Percentiles rank a stretch among this genome's conserved stretches.
These are phyloP conservation scores for Chaetomium fimeti DNA, from an alignment of 495 filamentous ascomycete genomes.

Conservation along the genomic window DNA sequence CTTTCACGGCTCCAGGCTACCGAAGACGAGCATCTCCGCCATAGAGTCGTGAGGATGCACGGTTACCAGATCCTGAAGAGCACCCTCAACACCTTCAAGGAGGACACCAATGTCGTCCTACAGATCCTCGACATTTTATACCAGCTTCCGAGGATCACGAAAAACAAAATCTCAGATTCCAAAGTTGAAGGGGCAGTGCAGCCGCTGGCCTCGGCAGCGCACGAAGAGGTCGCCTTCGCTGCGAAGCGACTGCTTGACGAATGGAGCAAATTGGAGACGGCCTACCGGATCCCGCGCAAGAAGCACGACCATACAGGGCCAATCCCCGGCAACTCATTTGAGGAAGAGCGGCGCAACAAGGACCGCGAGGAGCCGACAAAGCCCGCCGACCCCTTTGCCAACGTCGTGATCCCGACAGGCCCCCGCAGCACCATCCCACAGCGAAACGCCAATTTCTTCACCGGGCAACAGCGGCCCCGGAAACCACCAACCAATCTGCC, in stretches of 20 bases:
- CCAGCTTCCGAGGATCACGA: constrained; percentile 83
- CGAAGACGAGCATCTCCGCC: constrained; percentile 82
- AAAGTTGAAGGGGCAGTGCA: constrained; percentile 88
- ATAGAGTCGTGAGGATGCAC: constrained; percentile 92
- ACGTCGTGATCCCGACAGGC: constrained; percentile 55
- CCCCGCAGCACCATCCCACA: constrained; percentile 65
- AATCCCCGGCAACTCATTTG: constrained; percentile 53
- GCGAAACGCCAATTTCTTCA: constrained; percentile 58
- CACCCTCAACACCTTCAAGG: constrained; percentile 76
- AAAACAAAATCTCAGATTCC: constrained; percentile 95
- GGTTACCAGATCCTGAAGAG: constrained; percentile 93
- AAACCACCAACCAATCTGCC: constrained; percentile 61
- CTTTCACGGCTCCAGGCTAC: constrained; percentile 85
- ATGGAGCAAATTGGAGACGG: constrained; percentile 90
- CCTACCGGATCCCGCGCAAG: constrained; percentile 88
- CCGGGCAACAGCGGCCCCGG: constrained; percentile 55
- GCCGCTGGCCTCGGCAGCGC: constrained; percentile 61
- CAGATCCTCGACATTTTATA: constrained; percentile 90
- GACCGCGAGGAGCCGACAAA: constrained; percentile 55
- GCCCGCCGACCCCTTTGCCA: constrained; percentile 35
- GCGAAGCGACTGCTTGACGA: constrained; percentile 71
- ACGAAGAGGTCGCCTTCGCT: constrained; percentile 71
- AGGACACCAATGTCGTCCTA: constrained; percentile 82
- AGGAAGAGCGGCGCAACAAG: constrained; percentile 63
- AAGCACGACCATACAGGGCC: constrained; percentile 48